Evolutionary conservation across 164 flowering plant species (phyloP).

Genomic region (Macadamia tetraphylla): DNA sequence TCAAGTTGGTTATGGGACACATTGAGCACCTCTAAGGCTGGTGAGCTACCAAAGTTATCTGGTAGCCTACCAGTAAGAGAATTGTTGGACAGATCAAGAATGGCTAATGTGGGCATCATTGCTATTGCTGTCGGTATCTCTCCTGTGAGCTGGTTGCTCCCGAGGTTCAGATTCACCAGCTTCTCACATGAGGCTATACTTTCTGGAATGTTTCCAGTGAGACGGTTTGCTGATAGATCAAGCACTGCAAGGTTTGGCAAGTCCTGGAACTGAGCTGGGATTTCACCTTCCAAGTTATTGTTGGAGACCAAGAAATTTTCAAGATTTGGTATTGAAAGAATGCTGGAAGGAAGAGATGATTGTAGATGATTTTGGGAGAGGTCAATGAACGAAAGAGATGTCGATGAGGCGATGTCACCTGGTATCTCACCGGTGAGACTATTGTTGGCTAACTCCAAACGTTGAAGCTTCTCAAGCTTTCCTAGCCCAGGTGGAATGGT

Average conservation of each 20-base stretch:
- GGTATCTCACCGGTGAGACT: slow-evolving; percentile 73
- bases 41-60: slow-evolving; percentile 62
- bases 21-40: slow-evolving; percentile 73
- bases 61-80: slow-evolving; percentile 77
- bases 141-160: slow-evolving; percentile 59
- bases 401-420: slow-evolving; percentile 54
- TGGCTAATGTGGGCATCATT: slow-evolving; percentile 64
- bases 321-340: slow-evolving; percentile 67
- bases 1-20: slow-evolving; percentile 71
- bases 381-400: slow-evolving; percentile 78
- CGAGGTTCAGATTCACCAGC: slow-evolving; percentile 65
- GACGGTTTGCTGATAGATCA: slow-evolving; percentile 71
- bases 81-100: slow-evolving; percentile 88
- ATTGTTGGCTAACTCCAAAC: slow-evolving; percentile 78
- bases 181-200: slow-evolving; percentile 75
- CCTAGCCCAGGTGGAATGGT: slow-evolving; percentile 76
- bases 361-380: slow-evolving; percentile 64
- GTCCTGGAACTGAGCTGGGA: slow-evolving; percentile 87
- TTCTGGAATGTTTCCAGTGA: slow-evolving; percentile 70
- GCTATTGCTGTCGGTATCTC: slow-evolving; percentile 63
- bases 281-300: slow-evolving; percentile 61
- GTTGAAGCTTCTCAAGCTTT: slow-evolving; percentile 57
- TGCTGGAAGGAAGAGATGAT: slow-evolving; percentile 70
- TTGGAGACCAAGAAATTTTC: slow-evolving; percentile 60
- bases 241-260: slow-evolving; percentile 69